Conservation (phyloP, 2,329 filamentous ascomycete genomes). For the Fusarium chaquense region DNA sequence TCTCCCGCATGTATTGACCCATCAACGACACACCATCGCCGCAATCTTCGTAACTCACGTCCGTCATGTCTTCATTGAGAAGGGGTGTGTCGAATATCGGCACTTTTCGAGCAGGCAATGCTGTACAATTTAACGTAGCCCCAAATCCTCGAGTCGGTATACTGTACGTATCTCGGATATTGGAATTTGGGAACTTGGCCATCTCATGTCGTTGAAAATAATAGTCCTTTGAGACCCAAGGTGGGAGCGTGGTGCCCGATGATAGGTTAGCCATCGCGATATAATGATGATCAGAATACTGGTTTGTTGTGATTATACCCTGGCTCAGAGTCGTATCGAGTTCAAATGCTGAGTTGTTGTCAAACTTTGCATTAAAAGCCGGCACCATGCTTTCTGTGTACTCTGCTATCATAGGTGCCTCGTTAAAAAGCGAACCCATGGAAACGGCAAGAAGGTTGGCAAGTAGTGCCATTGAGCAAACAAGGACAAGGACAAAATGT, state of each 20-base stretch:
- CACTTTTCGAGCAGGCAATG: neutral
- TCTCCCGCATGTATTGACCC: neutral
- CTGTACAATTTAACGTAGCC: constrained; percentile 36
- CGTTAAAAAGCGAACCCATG: constrained; percentile 63
- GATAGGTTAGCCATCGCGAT: constrained; percentile 60
- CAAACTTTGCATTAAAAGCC: constrained; percentile 28
- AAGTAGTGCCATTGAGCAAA: constrained; percentile 62
- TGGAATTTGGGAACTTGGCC: accelerated
- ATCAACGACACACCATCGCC: neutral
- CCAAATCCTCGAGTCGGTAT: constrained; percentile 45
- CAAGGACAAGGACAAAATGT: constrained; percentile 60
- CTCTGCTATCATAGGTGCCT: constrained; percentile 33
- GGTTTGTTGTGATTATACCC: neutral
- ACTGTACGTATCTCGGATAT: neutral
- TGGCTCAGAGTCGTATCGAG: neutral
- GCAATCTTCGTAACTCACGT: neutral
- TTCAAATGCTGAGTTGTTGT: constrained; percentile 30
- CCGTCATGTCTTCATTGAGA: too few species aligned
- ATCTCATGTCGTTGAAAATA: constrained; percentile 62
- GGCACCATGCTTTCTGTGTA: constrained; percentile 38
- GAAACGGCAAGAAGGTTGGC: constrained; percentile 67
- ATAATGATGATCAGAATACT: constrained; percentile 50
- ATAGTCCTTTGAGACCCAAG: constrained; percentile 61
- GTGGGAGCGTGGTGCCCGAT: constrained; percentile 56
- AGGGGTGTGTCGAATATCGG: neutral